Conservation (phyloP, 805 yeast species). For the Barnettozyma sucrosica region DNA sequence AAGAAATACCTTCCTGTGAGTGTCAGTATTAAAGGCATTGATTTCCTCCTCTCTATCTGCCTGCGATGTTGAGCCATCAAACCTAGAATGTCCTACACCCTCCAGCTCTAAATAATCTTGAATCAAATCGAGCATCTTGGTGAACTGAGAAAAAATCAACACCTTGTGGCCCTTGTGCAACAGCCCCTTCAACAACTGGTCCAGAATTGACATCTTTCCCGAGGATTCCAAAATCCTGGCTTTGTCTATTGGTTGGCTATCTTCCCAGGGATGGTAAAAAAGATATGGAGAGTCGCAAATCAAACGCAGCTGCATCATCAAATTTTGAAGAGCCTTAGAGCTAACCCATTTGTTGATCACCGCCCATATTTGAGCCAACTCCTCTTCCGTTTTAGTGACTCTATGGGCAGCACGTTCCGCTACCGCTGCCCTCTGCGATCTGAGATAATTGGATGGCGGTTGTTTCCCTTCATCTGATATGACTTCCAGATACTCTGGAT, state of each 20-base stretch:
- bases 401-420: not conserved
- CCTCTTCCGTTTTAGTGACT: slow-evolving; percentile 8
- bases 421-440: slow-evolving; percentile 10
- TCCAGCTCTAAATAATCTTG: slow-evolving; percentile 64
- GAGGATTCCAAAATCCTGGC: slow-evolving; percentile 47
- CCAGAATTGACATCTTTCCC: slow-evolving; percentile 66
- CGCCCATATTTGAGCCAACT: slow-evolving; percentile 11
- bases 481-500: slow-evolving; percentile 22
- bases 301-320: slow-evolving; percentile 78
- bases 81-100: slow-evolving; percentile 44
- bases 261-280: slow-evolving; percentile 71
- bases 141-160: slow-evolving; percentile 82
- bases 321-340: slow-evolving; percentile 53
- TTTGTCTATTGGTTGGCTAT: slow-evolving; percentile 35
- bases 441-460: slow-evolving; percentile 11
- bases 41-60: slow-evolving; percentile 62
- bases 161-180: slow-evolving; percentile 54
- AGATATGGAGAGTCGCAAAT: slow-evolving; percentile 83
- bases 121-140: slow-evolving; percentile 72
- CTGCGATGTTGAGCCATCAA: slow-evolving; percentile 74
- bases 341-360: slow-evolving; percentile 36
- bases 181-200: slow-evolving; percentile 53
- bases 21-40: slow-evolving; percentile 35
- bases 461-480: slow-evolving; percentile 7
- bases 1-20: slow-evolving; percentile 48